Percentiles rank a stretch among this genome's conserved stretches.
phyloP scores from a whole-genome alignment of 257 asterid species.

The Anisodus tanguticus region DNA sequence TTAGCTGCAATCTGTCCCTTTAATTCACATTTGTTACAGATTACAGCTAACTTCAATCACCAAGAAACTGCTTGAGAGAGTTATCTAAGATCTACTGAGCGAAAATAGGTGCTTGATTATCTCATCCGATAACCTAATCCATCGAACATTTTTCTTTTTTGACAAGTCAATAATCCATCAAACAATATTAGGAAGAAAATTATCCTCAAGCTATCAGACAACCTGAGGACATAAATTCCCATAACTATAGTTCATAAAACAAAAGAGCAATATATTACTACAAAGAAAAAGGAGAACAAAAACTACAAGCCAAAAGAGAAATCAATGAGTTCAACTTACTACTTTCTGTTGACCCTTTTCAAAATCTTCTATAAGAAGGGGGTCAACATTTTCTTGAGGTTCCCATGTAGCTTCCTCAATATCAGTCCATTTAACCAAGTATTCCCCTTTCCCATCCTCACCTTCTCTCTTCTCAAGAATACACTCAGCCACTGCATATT shows the following conservation, averaged over 20 bases:
- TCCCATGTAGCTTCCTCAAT: constrained; percentile 91
- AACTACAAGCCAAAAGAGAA: not conserved
- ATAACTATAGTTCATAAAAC: not conserved
- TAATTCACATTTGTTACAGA: not conserved
- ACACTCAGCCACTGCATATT: constrained; percentile 83
- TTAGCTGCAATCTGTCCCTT: not conserved
- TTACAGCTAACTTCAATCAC: not conserved
- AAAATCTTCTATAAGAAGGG: constrained; percentile 57
- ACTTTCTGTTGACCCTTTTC: constrained; percentile 42
- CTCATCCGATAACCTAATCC: not conserved
- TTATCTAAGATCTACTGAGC: not conserved
- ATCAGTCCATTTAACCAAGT: constrained; percentile 86
- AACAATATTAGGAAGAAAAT: not conserved
- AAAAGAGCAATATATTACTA: not conserved
- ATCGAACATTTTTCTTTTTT: not conserved
- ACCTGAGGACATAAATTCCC: not conserved
- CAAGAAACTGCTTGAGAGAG: not conserved
- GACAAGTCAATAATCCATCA: not conserved
- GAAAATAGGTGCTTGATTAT: not conserved
- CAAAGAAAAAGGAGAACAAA: not conserved
- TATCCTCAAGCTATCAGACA: not conserved
- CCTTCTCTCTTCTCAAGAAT: constrained; percentile 57
- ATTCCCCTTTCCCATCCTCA: constrained; percentile 63
- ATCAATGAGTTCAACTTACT: constrained; percentile 25
- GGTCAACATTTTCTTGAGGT: constrained; percentile 85